These are phyloP conservation scores for Suillus plorans DNA, from an alignment of 768 basidiomycete species.

Conservation along the genomic window DNA sequence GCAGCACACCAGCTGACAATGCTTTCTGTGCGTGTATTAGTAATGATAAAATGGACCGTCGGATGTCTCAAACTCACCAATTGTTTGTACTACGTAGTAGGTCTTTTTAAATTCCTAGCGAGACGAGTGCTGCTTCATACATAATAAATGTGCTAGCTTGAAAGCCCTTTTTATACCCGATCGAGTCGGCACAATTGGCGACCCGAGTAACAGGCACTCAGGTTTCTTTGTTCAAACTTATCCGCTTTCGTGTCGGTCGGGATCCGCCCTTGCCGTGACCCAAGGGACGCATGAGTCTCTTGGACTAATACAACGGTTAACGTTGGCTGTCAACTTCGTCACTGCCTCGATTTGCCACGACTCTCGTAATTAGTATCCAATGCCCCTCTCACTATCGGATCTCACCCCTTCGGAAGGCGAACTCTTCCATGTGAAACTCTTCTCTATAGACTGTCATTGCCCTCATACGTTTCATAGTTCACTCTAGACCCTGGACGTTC, in stretches of 20 bases:
- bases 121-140: background rate
- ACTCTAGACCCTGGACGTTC: background rate
- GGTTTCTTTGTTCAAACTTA: background rate
- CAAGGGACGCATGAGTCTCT: background rate
- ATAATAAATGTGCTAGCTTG: background rate
- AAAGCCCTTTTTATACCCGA: background rate
- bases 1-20: constrained; percentile 5
- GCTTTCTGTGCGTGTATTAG: constrained; percentile 1
- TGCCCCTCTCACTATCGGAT: background rate
- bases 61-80: constrained; percentile 8
- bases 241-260: background rate
- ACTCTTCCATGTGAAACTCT: background rate
- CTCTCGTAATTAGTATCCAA: background rate
- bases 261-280: background rate
- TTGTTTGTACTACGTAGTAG: background rate
- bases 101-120: background rate
- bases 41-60: background rate
- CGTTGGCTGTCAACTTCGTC: background rate
- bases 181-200: background rate
- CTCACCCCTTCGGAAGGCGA: background rate
- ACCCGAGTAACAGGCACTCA: constrained; percentile 1
- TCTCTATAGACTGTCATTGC: background rate
- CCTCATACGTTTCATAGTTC: background rate
- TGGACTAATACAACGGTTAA: background rate
- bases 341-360: background rate